Percentiles rank a stretch among this genome's conserved stretches.
Evolutionary conservation across 257 asterid species (phyloP).

Genomic region (Nyctanthes arbortristis): DNA sequence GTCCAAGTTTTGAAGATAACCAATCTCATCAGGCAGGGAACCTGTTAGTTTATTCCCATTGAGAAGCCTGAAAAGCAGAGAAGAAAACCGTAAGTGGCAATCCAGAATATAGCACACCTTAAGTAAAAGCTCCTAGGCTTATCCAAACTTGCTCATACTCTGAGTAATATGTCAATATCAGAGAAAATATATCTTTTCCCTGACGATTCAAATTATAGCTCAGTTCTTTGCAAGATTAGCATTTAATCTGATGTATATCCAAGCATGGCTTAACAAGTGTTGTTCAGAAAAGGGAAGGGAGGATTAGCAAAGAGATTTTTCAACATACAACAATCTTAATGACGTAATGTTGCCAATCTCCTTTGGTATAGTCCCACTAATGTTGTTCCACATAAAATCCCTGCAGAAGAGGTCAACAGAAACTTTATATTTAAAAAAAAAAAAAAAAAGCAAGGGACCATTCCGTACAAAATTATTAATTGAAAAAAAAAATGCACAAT

Average conservation of each 20-base stretch:
- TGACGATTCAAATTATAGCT: slow-evolving; percentile 7
- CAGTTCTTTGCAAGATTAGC: not conserved
- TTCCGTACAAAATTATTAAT: not conserved
- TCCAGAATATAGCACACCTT: slow-evolving; percentile 9
- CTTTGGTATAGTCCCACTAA: slow-evolving; percentile 80
- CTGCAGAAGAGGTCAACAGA: slow-evolving; percentile 36
- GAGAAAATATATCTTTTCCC: not conserved
- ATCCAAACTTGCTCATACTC: not conserved
- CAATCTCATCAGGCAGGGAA: slow-evolving; percentile 85
- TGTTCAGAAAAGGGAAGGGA: slow-evolving; percentile 9
- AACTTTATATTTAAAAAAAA: slow-evolving; percentile 8
- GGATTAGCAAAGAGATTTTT: slow-evolving; percentile 13
- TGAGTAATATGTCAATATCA: not conserved
- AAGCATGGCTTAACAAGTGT: not conserved
- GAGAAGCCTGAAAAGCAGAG: slow-evolving; percentile 64
- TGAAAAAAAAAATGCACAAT: slow-evolving; percentile 1
- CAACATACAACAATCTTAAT: slow-evolving; percentile 69
- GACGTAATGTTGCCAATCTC: slow-evolving; percentile 75
- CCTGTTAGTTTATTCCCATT: slow-evolving; percentile 88
- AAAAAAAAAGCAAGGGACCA: not conserved
- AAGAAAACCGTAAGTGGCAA: slow-evolving; percentile 9
- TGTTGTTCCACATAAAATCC: slow-evolving; percentile 89
- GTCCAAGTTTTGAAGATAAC: slow-evolving; percentile 68
- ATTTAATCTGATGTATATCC: not conserved
- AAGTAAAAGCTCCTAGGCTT: not conserved